These are phyloP conservation scores for Irpex sp. DNA, from an alignment of 1,284 basidiomycete genomes.

Conservation along the genomic window DNA sequence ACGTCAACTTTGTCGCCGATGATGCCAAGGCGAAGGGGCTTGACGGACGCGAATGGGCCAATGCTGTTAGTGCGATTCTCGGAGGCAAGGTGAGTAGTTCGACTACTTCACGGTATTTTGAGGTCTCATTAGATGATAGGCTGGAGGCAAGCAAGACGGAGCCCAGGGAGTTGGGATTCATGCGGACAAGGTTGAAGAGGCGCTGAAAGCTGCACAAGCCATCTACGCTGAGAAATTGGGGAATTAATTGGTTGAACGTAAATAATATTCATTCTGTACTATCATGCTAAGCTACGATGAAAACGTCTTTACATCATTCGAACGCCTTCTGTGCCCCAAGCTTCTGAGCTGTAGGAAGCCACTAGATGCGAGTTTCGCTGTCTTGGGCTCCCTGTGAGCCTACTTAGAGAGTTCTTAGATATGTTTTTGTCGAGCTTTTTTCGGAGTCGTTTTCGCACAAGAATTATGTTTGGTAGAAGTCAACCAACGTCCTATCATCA, in stretches of 20 bases:
- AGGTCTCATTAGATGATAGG: conserved; percentile 45
- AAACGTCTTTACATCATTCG: too few species aligned
- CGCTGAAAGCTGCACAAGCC: conserved; percentile 55
- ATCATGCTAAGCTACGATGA: too few species aligned
- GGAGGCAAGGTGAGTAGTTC: conserved; percentile 76
- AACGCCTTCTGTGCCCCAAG: too few species aligned
- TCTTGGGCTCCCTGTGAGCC: too few species aligned
- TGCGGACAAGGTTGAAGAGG: conserved; percentile 64
- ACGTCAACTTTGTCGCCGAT: conserved; percentile 83
- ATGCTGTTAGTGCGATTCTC: conserved; percentile 70
- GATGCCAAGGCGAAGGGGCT: conserved; percentile 58
- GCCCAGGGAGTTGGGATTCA: conserved; percentile 84
- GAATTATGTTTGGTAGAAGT: too few species aligned
- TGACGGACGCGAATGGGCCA: conserved; percentile 83
- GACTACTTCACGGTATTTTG: not conserved
- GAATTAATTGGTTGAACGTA: conserved; percentile 18
- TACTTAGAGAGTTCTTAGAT: too few species aligned
- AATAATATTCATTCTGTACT: too few species aligned
- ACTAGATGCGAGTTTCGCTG: too few species aligned
- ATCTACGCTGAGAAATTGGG: conserved; percentile 26
- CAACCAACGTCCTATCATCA: too few species aligned
- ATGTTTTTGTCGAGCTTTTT: too few species aligned
- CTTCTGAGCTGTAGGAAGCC: too few species aligned
- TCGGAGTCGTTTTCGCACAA: too few species aligned
- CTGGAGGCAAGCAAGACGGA: conserved; percentile 89